Evolutionary conservation across 768 basidiomycete species (phyloP), one percentile per base, ranked within the genome.

Genomic region (Cyathus striatus): DNA sequence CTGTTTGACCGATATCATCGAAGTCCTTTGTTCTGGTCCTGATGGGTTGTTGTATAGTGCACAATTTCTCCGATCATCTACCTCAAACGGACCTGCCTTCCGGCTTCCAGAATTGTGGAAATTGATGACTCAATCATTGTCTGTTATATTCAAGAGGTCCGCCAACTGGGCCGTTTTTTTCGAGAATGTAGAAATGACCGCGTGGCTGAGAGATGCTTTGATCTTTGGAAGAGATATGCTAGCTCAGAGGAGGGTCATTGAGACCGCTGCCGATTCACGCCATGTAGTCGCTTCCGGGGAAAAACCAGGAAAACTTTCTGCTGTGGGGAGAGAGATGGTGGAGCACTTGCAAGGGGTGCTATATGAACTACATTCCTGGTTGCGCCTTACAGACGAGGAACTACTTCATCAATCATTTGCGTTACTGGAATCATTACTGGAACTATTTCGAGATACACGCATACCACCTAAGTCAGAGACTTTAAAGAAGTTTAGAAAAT

Each of bases 201-300:
- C 82, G 23, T 99, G 96, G 96, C 98, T 99, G 96, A 80, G 94
- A 43, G 96, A 98, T 58, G 96, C 94, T 2, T 72, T 98, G 40
- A 93, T 98, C 49, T 92, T 96, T 54, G 93, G 86, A 6, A 68
- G 86, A 50, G 88, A 94, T 53, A 75, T 96, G 70, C 64, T 96
- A 37, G 84, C 80, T 2, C 83, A 91, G 49, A 79, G 91, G 63
- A 69, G 81, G 33, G 77, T 84, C 9, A 80, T 99, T 47, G 92
- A 95, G 60, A 71, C 69, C 21, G 84, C 85, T 7, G 73, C 78
- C 3, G 62, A 74, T 37, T 59, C 66, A 9, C 58, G 43, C 42
- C 62, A 57, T 45, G 55, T 46, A 43, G 54, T 51, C 10, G 25
- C 43, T 14, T 47, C 46, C 14, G 54, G 48, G 14, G 42, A 48